Evolutionary conservation across 306 rosid species (phyloP), one percentile per base, ranked within the genome.

Genomic region (Begonia masoniana): DNA sequence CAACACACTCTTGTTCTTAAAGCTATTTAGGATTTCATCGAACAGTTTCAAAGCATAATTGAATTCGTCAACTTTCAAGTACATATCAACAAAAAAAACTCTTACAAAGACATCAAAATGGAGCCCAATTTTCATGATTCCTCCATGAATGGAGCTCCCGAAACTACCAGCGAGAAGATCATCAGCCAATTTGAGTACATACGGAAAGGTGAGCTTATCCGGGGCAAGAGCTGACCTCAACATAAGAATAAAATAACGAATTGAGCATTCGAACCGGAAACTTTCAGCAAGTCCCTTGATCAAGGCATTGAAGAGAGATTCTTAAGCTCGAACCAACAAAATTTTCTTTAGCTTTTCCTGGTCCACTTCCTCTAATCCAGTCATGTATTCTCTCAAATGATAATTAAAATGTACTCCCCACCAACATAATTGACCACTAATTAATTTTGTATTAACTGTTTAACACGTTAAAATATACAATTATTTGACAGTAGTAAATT

Each of bases 301-400:
- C 52, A 65, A 65, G 12, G 69, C 69, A 43, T 56, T 65, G 31
- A 65, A 65, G 23, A 65, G 57, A 59, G 23, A 23, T 57, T 65
- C 56, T 65, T 65, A 23, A 10, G 10, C 48, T 65, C 45, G 50
- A 65, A 50, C 12, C 15, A 57, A 5, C 26, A 57, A 45, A 65
- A 65, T n/a, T n/a, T n/a, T n/a, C n/a, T n/a, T n/a, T n/a, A n/a
- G n/a, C n/a, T n/a, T n/a, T n/a, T n/a, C n/a, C n/a, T n/a, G n/a
- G n/a, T n/a, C n/a, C n/a, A n/a, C n/a, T n/a, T n/a, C n/a, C n/a
- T n/a, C n/a, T n/a, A n/a, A n/a, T n/a, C n/a, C n/a, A n/a, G n/a
- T n/a, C n/a, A n/a, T n/a, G n/a, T n/a, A n/a, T n/a, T n/a, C n/a
- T n/a, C n/a, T n/a, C n/a, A n/a, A n/a, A n/a, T n/a, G n/a, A n/a